Base-by-base conservation (phyloP, 1,284 basidiomycete genomes). In the Moesziomyces sp. region DNA sequence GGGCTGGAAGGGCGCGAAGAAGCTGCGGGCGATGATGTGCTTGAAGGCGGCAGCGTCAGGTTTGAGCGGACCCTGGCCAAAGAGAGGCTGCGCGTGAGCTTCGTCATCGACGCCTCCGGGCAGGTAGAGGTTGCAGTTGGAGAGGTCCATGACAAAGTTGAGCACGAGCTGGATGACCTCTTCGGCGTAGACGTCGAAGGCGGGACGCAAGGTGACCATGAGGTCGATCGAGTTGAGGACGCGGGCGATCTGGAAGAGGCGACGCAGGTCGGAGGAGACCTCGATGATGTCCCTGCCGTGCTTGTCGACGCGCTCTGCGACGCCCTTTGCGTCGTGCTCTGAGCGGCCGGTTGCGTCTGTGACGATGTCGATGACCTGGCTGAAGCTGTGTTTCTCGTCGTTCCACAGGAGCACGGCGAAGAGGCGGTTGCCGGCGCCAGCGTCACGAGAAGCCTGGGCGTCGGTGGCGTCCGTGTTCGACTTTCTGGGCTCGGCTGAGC, bases 351-450 rank as follows among this genome's bases (percentile, higher is more conserved):
- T 76, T 10, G 75, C 78, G 26, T 80, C 77, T n/a, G 62, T 76
- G 50, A 81, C 77, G 24, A 72, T 92, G 70, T 91, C 89, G 58
- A 92, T 91, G 58, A 97, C 91, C 81, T 98, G 93, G 54, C 91
- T 91, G 78, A 92, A 93, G 2, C 93, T 94, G 84, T 98, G 97
- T 78, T 94, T 97, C 85, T 99, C 97, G 85, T 98, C 96, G 84
- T 97, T 95, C 94, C 94, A 98, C 2, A 98, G 86, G 19, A 97
- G 87, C 56, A 98, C 88, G 23, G 92, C 92, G 89, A 69, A 95
- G 91, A 72, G 89, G 14, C 74, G 78, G 40, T 66, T 73, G 35
- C 46, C 55, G 30, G 52, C 52, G 42, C 35, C 13, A 14, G 58
- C 46, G 5, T 53, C 49, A 4, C 51, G 46, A 10, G 54, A 23